Evolutionary conservation across 169 alveolate genomes (phyloP).

Genomic region (Babesia ovis): DNA sequence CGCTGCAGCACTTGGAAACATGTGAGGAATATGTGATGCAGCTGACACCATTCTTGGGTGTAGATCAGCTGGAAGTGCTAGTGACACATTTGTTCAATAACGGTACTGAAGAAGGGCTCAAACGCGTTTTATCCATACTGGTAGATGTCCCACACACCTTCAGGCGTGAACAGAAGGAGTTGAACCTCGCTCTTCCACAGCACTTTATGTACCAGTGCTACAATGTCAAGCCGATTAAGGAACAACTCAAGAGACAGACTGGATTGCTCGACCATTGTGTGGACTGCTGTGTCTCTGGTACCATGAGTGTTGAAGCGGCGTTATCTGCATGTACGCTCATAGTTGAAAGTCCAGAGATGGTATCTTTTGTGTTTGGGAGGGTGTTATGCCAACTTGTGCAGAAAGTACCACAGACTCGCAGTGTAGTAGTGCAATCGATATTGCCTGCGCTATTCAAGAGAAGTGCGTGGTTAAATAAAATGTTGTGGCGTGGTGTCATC

Average conservation of each 20-base stretch:
- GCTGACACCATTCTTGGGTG: slow-evolving; percentile 49
- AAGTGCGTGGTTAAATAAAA: slow-evolving; percentile 54
- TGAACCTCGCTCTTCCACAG: slow-evolving; percentile 57
- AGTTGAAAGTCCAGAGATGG: slow-evolving; percentile 47
- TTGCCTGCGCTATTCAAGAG: slow-evolving; percentile 53
- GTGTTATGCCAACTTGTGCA: slow-evolving; percentile 66
- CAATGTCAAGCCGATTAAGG: slow-evolving; percentile 24
- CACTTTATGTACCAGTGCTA: slow-evolving; percentile 62
- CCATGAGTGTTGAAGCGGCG: slow-evolving; percentile 54
- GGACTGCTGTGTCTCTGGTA: slow-evolving; percentile 44
- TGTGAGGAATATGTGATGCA: slow-evolving; percentile 51
- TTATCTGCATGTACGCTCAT: slow-evolving; percentile 57
- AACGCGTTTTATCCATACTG: slow-evolving; percentile 22
- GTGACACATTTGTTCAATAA: slow-evolving; percentile 27
- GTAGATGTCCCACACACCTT: slow-evolving; percentile 37
- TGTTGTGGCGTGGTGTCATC: slow-evolving; percentile 60
- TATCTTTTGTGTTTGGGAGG: slow-evolving; percentile 64
- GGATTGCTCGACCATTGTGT: slow-evolving; percentile 54
- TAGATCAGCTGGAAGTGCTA: slow-evolving; percentile 44
- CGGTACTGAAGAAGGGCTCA: slow-evolving; percentile 23
- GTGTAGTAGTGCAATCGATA: slow-evolving; percentile 49
- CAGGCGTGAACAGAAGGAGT: slow-evolving; percentile 44
- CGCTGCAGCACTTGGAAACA: slow-evolving; percentile 5
- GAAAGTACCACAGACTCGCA: slow-evolving; percentile 51
- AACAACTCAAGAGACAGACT: slow-evolving; percentile 28